Evolutionary conservation across 495 filamentous ascomycete genomes (phyloP).

Genomic region (Penicillium pancosmium): DNA sequence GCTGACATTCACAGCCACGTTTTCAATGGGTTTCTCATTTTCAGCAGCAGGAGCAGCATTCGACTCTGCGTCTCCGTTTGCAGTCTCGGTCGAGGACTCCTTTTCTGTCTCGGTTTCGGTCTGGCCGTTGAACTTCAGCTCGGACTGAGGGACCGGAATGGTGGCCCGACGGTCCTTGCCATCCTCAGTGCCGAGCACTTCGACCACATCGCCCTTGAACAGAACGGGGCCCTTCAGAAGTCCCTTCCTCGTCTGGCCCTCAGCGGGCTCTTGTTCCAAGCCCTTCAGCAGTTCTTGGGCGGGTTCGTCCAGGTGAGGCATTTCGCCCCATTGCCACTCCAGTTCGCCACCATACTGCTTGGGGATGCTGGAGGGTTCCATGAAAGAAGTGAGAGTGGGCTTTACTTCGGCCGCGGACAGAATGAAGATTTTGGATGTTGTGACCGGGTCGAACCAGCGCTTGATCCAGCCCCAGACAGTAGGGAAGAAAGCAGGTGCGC

Average conservation of each 20-base stretch:
- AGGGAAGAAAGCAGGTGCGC: conserved; percentile 87
- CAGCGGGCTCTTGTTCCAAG: conserved; percentile 34
- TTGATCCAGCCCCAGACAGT: conserved; percentile 96
- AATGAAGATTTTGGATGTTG: conserved; percentile 92
- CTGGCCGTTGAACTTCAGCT: background rate
- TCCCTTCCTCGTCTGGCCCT: conserved; percentile 32
- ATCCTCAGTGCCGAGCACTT: conserved; percentile 44
- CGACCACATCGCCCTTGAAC: conserved; percentile 42
- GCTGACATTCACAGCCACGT: conserved; percentile 19
- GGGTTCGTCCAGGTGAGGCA: conserved; percentile 68
- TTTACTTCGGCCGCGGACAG: conserved; percentile 69
- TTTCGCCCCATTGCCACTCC: conserved; percentile 75
- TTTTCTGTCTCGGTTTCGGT: conserved; percentile 7
- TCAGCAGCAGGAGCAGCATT: conserved; percentile 4
- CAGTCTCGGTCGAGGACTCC: conserved; percentile 5
- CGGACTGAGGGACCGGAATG: conserved; percentile 32
- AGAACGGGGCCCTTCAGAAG: conserved; percentile 46
- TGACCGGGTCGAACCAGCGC: conserved; percentile 92
- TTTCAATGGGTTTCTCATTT: conserved; percentile 23
- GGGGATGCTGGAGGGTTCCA: conserved; percentile 78
- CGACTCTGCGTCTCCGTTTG: conserved; percentile 10
- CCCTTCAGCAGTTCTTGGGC: conserved; percentile 49
- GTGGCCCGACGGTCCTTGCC: conserved; percentile 39
- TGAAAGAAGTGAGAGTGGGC: conserved; percentile 73
- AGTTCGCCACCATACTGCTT: conserved; percentile 83